A percentile compares a stretch with the other conserved stretches of the same genome.
These are phyloP conservation scores for Mycena olivaceomarginata DNA, from an alignment of 768 basidiomycete species.

Conservation along the genomic window DNA sequence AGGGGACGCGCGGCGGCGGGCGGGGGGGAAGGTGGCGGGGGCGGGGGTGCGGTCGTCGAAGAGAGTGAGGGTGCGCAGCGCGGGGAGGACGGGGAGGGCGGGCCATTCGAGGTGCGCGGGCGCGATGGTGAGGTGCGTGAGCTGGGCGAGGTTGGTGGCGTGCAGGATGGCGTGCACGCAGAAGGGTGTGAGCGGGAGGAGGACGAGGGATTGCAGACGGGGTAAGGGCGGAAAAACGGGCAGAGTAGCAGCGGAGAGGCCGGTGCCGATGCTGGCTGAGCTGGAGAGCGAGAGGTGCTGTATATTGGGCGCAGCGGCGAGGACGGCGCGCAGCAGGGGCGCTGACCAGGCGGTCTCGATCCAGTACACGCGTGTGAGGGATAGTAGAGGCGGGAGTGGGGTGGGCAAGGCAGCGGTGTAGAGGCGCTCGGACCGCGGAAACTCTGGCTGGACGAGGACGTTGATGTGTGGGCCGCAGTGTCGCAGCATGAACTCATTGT, in stretches of 20 bases:
- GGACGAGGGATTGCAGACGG: not conserved
- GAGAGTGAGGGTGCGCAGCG: not conserved
- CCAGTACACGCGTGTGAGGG: constrained; percentile 33
- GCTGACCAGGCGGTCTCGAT: constrained; percentile 9
- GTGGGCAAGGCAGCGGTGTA: not conserved
- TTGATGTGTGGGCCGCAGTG: constrained; percentile 12
- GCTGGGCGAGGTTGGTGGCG: not conserved
- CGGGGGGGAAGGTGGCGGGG: too few species aligned
- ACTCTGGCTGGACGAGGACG: constrained; percentile 35
- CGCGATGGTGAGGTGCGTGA: constrained; percentile 13
- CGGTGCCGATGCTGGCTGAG: not conserved
- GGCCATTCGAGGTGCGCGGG: not conserved
- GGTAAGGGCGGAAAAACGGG: not conserved
- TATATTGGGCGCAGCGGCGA: constrained; percentile 32
- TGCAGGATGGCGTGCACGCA: not conserved
- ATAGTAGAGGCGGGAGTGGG: not conserved
- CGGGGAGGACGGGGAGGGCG: constrained; percentile 5
- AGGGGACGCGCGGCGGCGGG: too few species aligned
- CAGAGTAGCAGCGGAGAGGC: not conserved
- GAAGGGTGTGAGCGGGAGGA: not conserved
- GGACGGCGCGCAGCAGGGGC: constrained; percentile 7
- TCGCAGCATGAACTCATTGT: constrained; percentile 14
- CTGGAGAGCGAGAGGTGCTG: constrained; percentile 19
- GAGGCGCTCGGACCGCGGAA: constrained; percentile 2
- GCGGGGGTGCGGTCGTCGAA: not conserved